These are phyloP conservation scores for Camelina laxa DNA, from an alignment of 345 rosid genomes.

Conservation along the genomic window DNA sequence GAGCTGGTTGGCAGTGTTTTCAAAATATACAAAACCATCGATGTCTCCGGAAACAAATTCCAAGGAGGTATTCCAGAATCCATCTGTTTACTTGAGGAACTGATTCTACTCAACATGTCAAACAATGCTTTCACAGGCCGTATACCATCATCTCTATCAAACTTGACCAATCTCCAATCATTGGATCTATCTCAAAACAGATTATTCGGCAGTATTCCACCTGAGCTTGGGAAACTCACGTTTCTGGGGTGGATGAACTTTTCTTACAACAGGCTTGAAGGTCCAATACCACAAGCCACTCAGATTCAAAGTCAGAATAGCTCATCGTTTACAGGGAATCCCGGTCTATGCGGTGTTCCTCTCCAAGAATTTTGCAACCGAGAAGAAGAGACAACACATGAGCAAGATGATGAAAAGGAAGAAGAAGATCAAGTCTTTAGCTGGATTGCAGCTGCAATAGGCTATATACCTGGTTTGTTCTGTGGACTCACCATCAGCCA, in stretches of 20 bases:
- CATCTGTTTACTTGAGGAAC: not conserved
- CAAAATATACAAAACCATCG: conserved; percentile 18
- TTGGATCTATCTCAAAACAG: conserved; percentile 23
- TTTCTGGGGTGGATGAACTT: conserved; percentile 27
- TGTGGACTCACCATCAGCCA: conserved; percentile 34
- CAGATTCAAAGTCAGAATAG: conserved; percentile 31
- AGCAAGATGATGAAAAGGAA: conserved; percentile 7
- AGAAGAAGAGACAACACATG: conserved; percentile 16
- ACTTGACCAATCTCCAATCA: conserved; percentile 28
- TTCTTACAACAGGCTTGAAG: conserved; percentile 33
- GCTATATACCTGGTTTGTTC: conserved; percentile 4
- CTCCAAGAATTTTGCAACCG: not conserved
- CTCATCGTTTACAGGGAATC: conserved; percentile 25
- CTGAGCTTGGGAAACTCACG: conserved; percentile 17
- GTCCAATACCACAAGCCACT: conserved; percentile 36
- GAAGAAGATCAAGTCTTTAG: not conserved
- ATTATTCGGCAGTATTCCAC: conserved; percentile 12
- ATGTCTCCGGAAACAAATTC: conserved; percentile 18
- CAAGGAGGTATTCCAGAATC: conserved; percentile 7
- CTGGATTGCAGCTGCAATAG: conserved; percentile 35
- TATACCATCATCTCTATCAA: not conserved
- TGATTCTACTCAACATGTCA: conserved; percentile 21
- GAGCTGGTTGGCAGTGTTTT: conserved; percentile 2
- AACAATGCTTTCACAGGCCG: conserved; percentile 23
- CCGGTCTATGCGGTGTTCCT: conserved; percentile 6